These are phyloP conservation scores for Phaffia tasmanica DNA, from an alignment of 768 basidiomycete genomes.

Conservation along the genomic window DNA sequence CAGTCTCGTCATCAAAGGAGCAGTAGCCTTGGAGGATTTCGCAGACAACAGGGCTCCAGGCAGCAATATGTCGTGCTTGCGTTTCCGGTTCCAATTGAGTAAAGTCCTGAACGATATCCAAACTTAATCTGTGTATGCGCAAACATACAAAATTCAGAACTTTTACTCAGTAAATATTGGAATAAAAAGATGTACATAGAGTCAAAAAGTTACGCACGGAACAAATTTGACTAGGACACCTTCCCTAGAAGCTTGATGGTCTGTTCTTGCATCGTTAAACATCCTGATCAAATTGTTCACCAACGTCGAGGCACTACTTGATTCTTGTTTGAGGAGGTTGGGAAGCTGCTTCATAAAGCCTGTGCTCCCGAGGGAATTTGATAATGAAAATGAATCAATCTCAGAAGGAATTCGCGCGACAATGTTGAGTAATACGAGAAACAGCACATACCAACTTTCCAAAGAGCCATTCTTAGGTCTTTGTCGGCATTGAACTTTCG, in stretches of 20 bases:
- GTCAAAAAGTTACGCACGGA: conserved; percentile 47
- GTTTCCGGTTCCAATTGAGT: conserved; percentile 77
- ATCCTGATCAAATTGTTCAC: conserved; percentile 84
- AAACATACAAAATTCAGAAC: neutral
- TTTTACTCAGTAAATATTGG: neutral
- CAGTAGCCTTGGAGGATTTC: conserved; percentile 86
- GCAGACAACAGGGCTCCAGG: conserved; percentile 98
- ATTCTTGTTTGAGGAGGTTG: conserved; percentile 94
- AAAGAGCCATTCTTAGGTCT: conserved; percentile 86
- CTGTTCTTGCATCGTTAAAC: conserved; percentile 83
- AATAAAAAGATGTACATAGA: neutral
- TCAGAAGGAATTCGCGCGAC: neutral
- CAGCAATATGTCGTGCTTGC: conserved; percentile 85
- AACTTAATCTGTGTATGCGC: conserved; percentile 52
- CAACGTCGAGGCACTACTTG: conserved; percentile 86
- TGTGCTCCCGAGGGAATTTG: conserved; percentile 34
- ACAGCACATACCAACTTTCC: conserved; percentile 77
- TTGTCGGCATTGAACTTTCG: conserved; percentile 96
- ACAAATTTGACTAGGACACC: conserved; percentile 63
- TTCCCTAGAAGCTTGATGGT: conserved; percentile 48
- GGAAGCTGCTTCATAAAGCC: conserved; percentile 99
- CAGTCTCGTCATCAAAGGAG: conserved; percentile 78
- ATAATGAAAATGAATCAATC: neutral
- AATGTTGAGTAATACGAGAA: neutral
- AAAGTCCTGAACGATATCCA: conserved; percentile 82